Evolutionary conservation across 2,329 filamentous ascomycete genomes (phyloP).

Genomic region (Blastomyces parvus): DNA sequence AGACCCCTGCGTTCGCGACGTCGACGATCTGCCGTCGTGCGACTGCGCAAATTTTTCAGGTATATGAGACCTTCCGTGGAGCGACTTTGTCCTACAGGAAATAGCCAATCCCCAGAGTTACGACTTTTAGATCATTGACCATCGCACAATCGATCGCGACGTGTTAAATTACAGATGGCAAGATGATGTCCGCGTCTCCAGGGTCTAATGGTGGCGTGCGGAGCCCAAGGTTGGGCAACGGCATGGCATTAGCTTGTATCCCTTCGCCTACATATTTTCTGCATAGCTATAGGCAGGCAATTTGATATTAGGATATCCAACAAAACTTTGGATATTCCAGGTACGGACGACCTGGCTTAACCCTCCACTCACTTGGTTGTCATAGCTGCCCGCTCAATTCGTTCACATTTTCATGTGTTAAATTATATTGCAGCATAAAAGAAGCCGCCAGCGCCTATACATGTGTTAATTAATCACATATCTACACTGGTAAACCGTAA

Average conservation of each 20-base stretch:
- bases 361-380: not conserved
- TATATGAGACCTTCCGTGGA: not conserved
- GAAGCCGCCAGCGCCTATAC: not conserved
- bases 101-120: not conserved
- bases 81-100: not conserved
- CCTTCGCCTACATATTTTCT: not conserved
- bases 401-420: not conserved
- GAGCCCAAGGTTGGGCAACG: not conserved
- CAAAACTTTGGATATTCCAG: not conserved
- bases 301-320: not conserved
- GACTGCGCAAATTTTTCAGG: not conserved
- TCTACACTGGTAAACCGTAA: not conserved
- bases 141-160: not conserved
- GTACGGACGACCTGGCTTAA: not conserved
- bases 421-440: not conserved
- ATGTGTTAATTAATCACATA: not conserved
- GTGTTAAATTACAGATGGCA: not conserved
- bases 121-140: not conserved
- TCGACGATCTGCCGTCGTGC: not conserved
- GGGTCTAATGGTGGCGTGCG: not conserved
- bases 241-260: not conserved
- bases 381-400: not conserved
- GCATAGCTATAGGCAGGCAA: not conserved
- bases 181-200: not conserved
- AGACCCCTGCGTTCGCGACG: not conserved